Evolutionary conservation across 768 basidiomycete genomes (phyloP).

Genomic region (Boletus sensibilis): DNA sequence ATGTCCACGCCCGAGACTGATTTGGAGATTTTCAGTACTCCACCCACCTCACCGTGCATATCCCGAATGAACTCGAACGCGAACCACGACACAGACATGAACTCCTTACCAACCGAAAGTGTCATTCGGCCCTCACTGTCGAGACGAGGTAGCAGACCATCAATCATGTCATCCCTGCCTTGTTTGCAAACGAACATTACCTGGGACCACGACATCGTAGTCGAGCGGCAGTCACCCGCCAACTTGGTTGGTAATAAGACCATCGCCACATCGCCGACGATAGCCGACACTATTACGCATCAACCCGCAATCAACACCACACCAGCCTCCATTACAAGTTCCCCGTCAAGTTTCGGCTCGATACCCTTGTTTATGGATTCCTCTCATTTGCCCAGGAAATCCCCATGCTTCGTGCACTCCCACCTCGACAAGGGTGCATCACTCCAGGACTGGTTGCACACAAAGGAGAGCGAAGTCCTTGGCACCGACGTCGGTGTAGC

Average conservation of each 20-base stretch:
- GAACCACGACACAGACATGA: conserved; percentile 14
- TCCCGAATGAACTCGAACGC: conserved; percentile 21
- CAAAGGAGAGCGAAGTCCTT: conserved; percentile 28
- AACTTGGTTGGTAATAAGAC: conserved; percentile 20
- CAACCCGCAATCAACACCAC: conserved; percentile 13
- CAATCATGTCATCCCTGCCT: conserved; percentile 23
- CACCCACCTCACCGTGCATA: conserved; percentile 41
- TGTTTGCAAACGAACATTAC: conserved; percentile 34
- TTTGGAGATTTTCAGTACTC: conserved; percentile 41
- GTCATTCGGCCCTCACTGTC: conserved; percentile 40
- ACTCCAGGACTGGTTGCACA: conserved; percentile 70
- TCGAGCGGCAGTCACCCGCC: conserved; percentile 34
- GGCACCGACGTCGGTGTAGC: conserved; percentile 48
- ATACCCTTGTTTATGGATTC: conserved; percentile 30
- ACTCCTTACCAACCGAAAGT: conserved; percentile 9
- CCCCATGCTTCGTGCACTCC: conserved; percentile 93
- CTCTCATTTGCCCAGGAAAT: conserved; percentile 36
- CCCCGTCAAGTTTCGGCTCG: conserved; percentile 28
- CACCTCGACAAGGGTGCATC: conserved; percentile 82
- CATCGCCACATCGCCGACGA: conserved; percentile 19
- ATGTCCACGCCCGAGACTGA: conserved; percentile 38
- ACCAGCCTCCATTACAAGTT: conserved; percentile 27
- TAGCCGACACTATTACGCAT: conserved; percentile 19
- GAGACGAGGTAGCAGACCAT: conserved; percentile 33
- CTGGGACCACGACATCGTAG: conserved; percentile 37